These are phyloP conservation scores for Orbilia brochopaga DNA, from an alignment of 2,329 filamentous ascomycete species.

Conservation along the genomic window DNA sequence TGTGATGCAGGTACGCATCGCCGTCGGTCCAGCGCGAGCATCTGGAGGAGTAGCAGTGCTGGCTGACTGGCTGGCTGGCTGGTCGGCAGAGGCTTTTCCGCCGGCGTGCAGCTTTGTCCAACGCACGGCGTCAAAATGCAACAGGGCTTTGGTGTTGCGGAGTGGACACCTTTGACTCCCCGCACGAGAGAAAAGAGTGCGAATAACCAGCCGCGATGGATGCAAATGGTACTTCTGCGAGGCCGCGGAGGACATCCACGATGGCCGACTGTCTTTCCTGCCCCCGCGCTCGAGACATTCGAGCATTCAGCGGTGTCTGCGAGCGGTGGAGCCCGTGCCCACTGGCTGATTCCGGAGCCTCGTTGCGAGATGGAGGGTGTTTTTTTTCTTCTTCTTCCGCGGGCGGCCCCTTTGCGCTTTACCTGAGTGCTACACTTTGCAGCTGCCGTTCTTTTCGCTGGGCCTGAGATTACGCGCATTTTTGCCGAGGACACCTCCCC, in stretches of 20 bases:
- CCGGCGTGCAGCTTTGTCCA: conserved; percentile 16
- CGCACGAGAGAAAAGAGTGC: not conserved
- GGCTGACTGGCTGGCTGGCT: no score
- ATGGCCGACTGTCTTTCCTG: not conserved
- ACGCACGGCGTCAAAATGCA: conserved; percentile 46
- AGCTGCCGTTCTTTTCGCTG: no score
- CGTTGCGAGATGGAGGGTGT: conserved; percentile 1
- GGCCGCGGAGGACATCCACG: not conserved
- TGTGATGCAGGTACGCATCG: conserved; percentile 2
- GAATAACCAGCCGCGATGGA: not conserved
- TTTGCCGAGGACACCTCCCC: conserved; percentile 23
- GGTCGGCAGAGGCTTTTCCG: not conserved
- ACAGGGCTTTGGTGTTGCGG: conserved; percentile 25
- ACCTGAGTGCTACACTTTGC: no score
- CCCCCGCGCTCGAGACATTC: not conserved
- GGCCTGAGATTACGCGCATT: conserved; percentile 19
- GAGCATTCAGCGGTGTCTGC: not conserved
- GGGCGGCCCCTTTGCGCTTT: conserved; percentile 3
- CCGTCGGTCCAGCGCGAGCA: conserved; percentile 14
- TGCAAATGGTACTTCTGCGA: no score
- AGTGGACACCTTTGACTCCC: not conserved
- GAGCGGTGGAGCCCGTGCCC: not conserved
- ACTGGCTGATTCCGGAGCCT: not conserved
- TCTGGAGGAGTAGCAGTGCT: conserved; percentile 14
- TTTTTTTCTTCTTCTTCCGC: not conserved